These are phyloP conservation scores for Fusarium chlamydosporum DNA, from an alignment of 2,329 filamentous ascomycete genomes.

Conservation along the genomic window DNA sequence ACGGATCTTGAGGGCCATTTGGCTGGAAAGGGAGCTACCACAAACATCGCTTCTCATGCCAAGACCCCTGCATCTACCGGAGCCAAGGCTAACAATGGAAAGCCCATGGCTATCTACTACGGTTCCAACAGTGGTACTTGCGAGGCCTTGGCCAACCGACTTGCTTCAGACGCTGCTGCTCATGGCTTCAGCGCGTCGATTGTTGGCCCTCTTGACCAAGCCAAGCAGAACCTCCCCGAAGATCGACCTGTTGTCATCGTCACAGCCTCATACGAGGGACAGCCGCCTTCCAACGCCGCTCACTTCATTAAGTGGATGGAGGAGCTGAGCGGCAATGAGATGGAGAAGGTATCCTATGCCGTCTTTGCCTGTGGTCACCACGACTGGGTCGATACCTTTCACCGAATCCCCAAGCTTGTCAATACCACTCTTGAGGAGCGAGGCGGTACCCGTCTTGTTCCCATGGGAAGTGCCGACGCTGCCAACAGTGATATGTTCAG, in stretches of 20 bases:
- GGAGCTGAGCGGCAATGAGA: slow-evolving; percentile 58
- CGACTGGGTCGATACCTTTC: slow-evolving; percentile 75
- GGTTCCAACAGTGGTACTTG: slow-evolving; percentile 83
- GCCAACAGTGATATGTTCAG: slow-evolving; percentile 75
- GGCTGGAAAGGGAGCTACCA: slow-evolving; percentile 40
- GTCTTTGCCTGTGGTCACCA: slow-evolving; percentile 77
- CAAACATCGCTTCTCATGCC: slow-evolving; percentile 12
- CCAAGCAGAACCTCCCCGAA: slow-evolving; percentile 71
- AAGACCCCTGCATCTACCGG: slow-evolving; percentile 23
- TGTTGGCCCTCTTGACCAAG: slow-evolving; percentile 72
- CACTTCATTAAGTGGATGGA: slow-evolving; percentile 78
- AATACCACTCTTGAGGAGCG: slow-evolving; percentile 64
- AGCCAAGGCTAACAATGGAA: slow-evolving; percentile 43
- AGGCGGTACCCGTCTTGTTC: slow-evolving; percentile 55
- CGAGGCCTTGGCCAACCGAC: slow-evolving; percentile 74
- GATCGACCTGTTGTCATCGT: slow-evolving; percentile 75
- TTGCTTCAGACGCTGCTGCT: slow-evolving; percentile 70
- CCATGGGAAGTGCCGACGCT: slow-evolving; percentile 71
- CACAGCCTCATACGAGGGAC: slow-evolving; percentile 80
- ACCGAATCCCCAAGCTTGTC: slow-evolving; percentile 74
- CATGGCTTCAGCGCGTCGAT: slow-evolving; percentile 71
- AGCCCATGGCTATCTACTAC: slow-evolving; percentile 75
- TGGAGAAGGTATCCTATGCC: slow-evolving; percentile 73
- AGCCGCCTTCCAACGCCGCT: slow-evolving; percentile 79
- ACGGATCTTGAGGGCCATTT: slow-evolving; percentile 64